Evolutionary conservation across 768 basidiomycete species (phyloP).

Genomic region (Russula abietina): DNA sequence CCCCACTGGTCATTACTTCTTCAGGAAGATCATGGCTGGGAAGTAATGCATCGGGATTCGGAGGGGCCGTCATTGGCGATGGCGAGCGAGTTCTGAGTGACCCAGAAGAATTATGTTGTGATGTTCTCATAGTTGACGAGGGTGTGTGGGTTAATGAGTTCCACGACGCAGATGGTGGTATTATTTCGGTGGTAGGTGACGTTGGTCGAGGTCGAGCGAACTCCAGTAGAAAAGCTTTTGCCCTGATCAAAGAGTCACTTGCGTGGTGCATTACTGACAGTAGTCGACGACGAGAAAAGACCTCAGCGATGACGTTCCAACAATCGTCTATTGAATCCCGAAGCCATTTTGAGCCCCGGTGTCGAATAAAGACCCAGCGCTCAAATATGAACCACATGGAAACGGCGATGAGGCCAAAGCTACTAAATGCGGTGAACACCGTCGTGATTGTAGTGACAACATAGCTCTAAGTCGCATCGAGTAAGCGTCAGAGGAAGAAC

Average conservation of each 20-base stretch:
- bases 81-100: slow-evolving; percentile 9
- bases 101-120: background rate
- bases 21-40: background rate
- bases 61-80: background rate
- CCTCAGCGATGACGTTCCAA: slow-evolving; percentile 26
- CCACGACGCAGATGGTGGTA: slow-evolving; percentile 11
- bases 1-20: slow-evolving; percentile 26
- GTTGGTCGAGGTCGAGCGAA: background rate
- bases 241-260: background rate
- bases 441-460: slow-evolving; percentile 69
- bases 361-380: slow-evolving; percentile 54
- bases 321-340: slow-evolving; percentile 49
- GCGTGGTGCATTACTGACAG: slow-evolving; percentile 3
- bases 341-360: slow-evolving; percentile 66
- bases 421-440: slow-evolving; percentile 68
- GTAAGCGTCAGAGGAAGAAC: no score
- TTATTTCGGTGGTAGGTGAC: slow-evolving; percentile 1
- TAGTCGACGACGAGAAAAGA: slow-evolving; percentile 13
- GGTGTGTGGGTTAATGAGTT: slow-evolving; percentile 13
- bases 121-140: slow-evolving; percentile 6
- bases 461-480: slow-evolving; percentile 36
- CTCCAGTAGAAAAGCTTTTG: background rate
- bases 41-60: background rate
- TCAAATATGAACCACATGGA: slow-evolving; percentile 71
- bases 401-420: slow-evolving; percentile 63